Conservation (phyloP, 768 basidiomycete genomes). For the Gelatoporia subvermispora region DNA sequence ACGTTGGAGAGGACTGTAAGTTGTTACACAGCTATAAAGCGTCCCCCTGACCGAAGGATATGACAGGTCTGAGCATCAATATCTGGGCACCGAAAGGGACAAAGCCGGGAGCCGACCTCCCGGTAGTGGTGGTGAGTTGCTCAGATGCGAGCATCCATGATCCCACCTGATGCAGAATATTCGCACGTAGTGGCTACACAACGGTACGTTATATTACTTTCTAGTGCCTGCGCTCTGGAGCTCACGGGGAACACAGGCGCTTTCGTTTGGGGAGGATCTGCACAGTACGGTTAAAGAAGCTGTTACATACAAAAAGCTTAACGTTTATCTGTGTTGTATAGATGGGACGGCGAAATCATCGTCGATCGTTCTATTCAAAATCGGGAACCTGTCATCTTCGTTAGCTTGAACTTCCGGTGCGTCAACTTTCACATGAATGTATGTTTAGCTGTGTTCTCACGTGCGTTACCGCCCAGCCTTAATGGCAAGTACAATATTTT, state of each 20-base stretch:
- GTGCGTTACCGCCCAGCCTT: conserved; percentile 35
- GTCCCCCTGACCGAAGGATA: not conserved
- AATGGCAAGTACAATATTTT: conserved; percentile 37
- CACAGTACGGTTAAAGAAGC: no score
- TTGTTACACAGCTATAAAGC: not conserved
- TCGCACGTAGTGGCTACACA: conserved; percentile 22
- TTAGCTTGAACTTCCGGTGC: conserved; percentile 46
- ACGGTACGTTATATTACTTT: conserved; percentile 8
- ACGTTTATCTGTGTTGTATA: conserved; percentile 5
- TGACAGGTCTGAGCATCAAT: conserved; percentile 21
- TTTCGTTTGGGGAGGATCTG: no score
- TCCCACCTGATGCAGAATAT: not conserved
- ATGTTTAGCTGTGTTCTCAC: not conserved
- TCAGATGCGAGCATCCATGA: conserved; percentile 17
- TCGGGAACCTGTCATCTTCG: conserved; percentile 42
- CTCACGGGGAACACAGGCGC: not conserved
- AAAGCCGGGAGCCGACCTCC: conserved; percentile 9
- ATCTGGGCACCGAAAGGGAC: conserved; percentile 16
- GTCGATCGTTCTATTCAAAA: conserved; percentile 35
- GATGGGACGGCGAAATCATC: conserved; percentile 21
- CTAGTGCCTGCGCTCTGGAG: no score
- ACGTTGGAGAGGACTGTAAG: conserved; percentile 10
- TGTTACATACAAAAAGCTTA: not conserved
- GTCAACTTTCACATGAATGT: not conserved
- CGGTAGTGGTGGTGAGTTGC: conserved; percentile 11